A percentile compares a stretch with the other conserved stretches of the same genome.
Conservation (phyloP, 805 yeast genomes). For the Yarrowia divulgata region DNA sequence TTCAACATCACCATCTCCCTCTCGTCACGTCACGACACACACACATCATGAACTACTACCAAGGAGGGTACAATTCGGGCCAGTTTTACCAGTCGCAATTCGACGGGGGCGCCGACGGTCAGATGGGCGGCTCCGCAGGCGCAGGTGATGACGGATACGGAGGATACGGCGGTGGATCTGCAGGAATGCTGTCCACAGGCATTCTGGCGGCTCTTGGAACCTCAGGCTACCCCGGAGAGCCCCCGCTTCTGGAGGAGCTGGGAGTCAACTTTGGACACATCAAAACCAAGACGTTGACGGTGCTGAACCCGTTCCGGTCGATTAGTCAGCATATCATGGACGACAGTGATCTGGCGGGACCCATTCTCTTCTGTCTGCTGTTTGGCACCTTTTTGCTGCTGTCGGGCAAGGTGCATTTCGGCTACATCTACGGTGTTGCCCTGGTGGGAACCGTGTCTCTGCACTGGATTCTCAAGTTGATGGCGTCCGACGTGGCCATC, state of each 20-base stretch:
- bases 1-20: slow-evolving; percentile 18
- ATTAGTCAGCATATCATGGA: slow-evolving; percentile 78
- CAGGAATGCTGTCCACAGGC: slow-evolving; percentile 68
- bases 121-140: slow-evolving; percentile 30
- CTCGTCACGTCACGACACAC: slow-evolving; percentile 28
- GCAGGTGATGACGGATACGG: slow-evolving; percentile 13
- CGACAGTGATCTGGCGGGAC: slow-evolving; percentile 95
- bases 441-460: slow-evolving; percentile 85
- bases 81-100: slow-evolving; percentile 36
- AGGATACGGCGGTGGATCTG: slow-evolving; percentile 39
- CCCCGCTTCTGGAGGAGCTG: slow-evolving; percentile 87
- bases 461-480: slow-evolving; percentile 82
- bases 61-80: slow-evolving; percentile 27
- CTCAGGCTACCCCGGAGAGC: slow-evolving; percentile 93
- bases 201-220: slow-evolving; percentile 91
- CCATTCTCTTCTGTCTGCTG: slow-evolving; percentile 82
- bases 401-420: slow-evolving; percentile 93
- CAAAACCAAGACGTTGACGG: slow-evolving; percentile 72
- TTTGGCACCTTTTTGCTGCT: slow-evolving; percentile 84
- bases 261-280: slow-evolving; percentile 94
- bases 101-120: slow-evolving; percentile 23
- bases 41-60: slow-evolving; percentile 38
- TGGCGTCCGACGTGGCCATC: slow-evolving; percentile 63
- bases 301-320: slow-evolving; percentile 74
- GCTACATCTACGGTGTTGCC: slow-evolving; percentile 96